phyloP scores from a whole-genome alignment of 2,329 filamentous ascomycete species.

The Colletotrichum shisoi region DNA sequence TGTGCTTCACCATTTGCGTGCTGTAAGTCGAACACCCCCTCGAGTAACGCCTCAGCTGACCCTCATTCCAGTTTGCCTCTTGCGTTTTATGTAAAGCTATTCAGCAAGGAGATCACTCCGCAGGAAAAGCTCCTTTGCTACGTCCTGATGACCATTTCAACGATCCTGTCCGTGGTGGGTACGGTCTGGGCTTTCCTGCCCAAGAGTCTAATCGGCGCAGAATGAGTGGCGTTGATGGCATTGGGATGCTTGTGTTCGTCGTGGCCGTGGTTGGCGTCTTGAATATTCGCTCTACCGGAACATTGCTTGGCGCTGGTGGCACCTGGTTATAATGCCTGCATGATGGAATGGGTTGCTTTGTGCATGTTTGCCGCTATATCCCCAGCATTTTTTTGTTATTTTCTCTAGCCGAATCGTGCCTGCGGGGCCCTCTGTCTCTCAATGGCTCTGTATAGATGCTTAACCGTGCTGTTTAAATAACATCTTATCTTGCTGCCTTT shows the following conservation, averaged over 20 bases:
- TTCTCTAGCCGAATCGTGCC: neutral
- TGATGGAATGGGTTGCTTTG: slow-evolving; percentile 10
- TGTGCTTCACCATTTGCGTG: slow-evolving; percentile 94
- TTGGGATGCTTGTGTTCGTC: slow-evolving; percentile 11
- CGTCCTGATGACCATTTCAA: slow-evolving; percentile 73
- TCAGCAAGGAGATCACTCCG: slow-evolving; percentile 72
- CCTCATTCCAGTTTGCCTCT: slow-evolving; percentile 68
- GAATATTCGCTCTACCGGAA: neutral
- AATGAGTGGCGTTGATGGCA: slow-evolving; percentile 43
- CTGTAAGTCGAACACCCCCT: slow-evolving; percentile 58
- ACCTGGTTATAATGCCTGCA: slow-evolving; percentile 8
- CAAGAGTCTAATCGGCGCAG: slow-evolving; percentile 72
- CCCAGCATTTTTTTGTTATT: neutral
- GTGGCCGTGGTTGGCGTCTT: slow-evolving; percentile 11
- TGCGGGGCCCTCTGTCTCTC: neutral
- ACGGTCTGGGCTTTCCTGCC: slow-evolving; percentile 91
- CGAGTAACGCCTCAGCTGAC: slow-evolving; percentile 10
- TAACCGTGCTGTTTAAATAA: neutral
- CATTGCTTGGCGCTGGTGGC: slow-evolving; percentile 24
- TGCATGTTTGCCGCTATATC: neutral
- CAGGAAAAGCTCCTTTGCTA: slow-evolving; percentile 73
- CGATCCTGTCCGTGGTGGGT: slow-evolving; percentile 74
- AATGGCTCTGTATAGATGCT: neutral
- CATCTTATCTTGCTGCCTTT: neutral
- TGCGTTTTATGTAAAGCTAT: slow-evolving; percentile 89